Evolutionary conservation across 176 grass and related monocot species (phyloP), one percentile per base, ranked within the genome.

Genomic region (Oryza brachyantha): DNA sequence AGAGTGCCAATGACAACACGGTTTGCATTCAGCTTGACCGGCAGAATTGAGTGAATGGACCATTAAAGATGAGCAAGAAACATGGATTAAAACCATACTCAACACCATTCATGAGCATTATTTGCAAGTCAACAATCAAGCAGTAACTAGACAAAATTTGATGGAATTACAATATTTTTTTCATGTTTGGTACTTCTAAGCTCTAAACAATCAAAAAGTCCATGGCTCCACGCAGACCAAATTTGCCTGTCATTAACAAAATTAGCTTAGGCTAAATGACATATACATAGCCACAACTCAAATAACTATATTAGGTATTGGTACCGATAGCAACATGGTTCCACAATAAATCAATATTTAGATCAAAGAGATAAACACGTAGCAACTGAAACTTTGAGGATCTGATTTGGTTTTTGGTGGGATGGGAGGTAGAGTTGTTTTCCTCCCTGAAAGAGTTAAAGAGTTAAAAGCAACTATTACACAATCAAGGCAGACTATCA

Each of bases 21-120:
- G 62, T 94, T 94, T 22, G 87, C 94, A 80, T 97, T 97, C 79
- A 97, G 79, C 70, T 94, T 97, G 77, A 97, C 91, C 94, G 80
- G 55, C 70, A 78, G 84, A 84, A 70, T 63, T 10, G 41, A 75
- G 4, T 52, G 17, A 43, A 57, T 58, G 60, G 5, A 37, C 13
- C n/a, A 74, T 21, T 16, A 7, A 66, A 39, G 58, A 26, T 35
- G n/a, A 54, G 3, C 0, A 10, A 5, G 8, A 29, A 22, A 72
- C 12, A 40, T 1, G 19, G 19, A 65, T 43, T 28, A 66, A 10
- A 40, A 8, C 1, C 16, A 48, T 29, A 38, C 19, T 54, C 24
- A 39, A 7, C 58, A 68, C 5, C 13, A 70, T 11, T 32, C 22
- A 2, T 75, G 8, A 8, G 11, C 13, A 64, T 24, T 55, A 40